A percentile compares a stretch with the other conserved stretches of the same genome.
Evolutionary conservation across 441 rosid genomes (phyloP).

Genomic region (Aquilaria agallochum): DNA sequence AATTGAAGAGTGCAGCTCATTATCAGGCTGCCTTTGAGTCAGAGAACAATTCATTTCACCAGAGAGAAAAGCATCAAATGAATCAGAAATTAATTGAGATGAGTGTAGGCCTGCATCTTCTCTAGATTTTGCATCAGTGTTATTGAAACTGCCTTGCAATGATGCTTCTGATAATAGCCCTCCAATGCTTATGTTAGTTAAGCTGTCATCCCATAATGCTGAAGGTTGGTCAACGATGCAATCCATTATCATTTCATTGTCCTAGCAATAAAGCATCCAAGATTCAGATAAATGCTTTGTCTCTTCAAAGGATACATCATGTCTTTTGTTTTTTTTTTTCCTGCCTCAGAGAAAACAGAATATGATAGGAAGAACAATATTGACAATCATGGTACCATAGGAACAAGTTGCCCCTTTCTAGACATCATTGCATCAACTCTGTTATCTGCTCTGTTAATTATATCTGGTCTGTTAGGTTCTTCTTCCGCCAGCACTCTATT

Average conservation of each 20-base stretch:
- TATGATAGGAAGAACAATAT: constrained; percentile 2
- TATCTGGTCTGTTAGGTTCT: constrained; percentile 22
- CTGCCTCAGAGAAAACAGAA: not conserved
- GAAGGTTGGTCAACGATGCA: constrained; percentile 30
- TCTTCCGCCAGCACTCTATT: constrained; percentile 21
- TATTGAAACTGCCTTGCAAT: constrained; percentile 37
- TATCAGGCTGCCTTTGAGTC: constrained; percentile 30
- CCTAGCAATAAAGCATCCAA: constrained; percentile 29
- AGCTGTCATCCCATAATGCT: constrained; percentile 59
- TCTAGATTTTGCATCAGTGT: constrained; percentile 32
- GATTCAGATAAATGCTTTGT: too few species aligned
- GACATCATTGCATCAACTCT: constrained; percentile 24
- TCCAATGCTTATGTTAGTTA: constrained; percentile 76
- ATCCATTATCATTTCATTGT: constrained; percentile 28
- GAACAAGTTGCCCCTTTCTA: constrained; percentile 26
- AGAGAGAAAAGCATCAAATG: constrained; percentile 64
- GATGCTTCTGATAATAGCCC: constrained; percentile 83
- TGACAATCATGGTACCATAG: constrained; percentile 33
- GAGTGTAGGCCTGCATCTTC: constrained; percentile 35
- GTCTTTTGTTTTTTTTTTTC: too few species aligned
- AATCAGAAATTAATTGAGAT: constrained; percentile 54
- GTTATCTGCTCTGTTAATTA: constrained; percentile 25
- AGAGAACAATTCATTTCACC: constrained; percentile 34
- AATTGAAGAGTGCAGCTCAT: constrained; percentile 50
- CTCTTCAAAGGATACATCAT: too few species aligned